Conservation (phyloP, 768 basidiomycete species). For the Phallus indusiatus region DNA sequence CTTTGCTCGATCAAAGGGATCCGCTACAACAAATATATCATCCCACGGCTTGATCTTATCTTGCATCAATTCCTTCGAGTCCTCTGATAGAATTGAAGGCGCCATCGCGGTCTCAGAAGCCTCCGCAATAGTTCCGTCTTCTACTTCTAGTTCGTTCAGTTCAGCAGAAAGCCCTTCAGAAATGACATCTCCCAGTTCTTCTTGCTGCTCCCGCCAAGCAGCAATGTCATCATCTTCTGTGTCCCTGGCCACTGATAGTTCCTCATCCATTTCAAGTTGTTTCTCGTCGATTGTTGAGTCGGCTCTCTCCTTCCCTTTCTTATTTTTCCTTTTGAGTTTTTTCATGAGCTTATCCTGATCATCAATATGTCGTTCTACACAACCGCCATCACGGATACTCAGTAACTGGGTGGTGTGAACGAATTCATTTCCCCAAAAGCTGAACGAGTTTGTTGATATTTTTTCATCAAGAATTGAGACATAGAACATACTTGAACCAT, state of each 20-base stretch:
- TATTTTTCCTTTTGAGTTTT: neutral
- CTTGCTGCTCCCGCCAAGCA: neutral
- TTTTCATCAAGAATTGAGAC: neutral
- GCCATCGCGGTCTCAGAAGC: constrained; percentile 10
- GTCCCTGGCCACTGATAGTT: neutral
- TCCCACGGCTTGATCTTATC: neutral
- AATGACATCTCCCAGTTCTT: neutral
- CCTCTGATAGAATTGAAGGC: neutral
- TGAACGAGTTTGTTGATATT: constrained; percentile 13
- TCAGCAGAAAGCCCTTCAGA: neutral
- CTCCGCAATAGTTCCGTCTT: neutral
- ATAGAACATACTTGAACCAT: constrained; percentile 34
- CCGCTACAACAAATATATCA: constrained; percentile 22
- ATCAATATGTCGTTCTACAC: constrained; percentile 12
- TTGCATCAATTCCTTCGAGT: neutral
- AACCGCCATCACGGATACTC: constrained; percentile 34
- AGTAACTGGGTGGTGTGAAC: constrained; percentile 23
- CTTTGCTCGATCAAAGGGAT: constrained; percentile 34
- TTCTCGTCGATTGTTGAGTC: neutral
- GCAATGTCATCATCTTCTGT: neutral
- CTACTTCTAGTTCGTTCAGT: neutral
- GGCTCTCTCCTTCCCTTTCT: neutral
- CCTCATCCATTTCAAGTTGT: neutral
- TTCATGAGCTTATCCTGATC: too few species aligned
- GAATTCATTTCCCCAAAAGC: constrained; percentile 38